Evolutionary conservation across 179 eudicot genomes (phyloP), one percentile per base, ranked within the genome.

Genomic region (Sideroxylon spinosum): DNA sequence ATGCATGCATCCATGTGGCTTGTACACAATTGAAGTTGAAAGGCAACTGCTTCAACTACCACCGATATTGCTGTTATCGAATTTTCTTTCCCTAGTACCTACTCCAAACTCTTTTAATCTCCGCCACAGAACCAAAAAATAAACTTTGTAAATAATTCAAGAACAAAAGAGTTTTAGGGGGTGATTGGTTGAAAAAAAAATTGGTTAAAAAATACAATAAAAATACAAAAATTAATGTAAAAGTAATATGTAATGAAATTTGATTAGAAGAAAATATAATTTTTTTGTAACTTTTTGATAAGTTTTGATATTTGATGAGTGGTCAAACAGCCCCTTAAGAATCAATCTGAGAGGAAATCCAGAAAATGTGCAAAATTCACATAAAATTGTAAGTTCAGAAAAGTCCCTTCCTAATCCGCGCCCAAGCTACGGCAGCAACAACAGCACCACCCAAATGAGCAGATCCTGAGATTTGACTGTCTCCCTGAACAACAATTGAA

Each of bases 361-460:
- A 9, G 55, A 23, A 74, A 74, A n/a, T 20, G 32, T n/a, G 14
- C 32, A 32, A 75, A 28, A 56, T 32, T 50, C 66, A 56, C 16
- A 17, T 25, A 29, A 64, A 61, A 53, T 16, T 28, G 4, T 11
- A 4, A 63, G 76, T 63, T 79, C 81, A 82, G 82, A 89, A 88
- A 46, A 85, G 87, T 9, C 91, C 76, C 80, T 83, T 85, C 78
- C 84, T 87, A 12, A 84, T 50, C 17, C 78, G 84, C 7, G 86
- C 83, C 97, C 95, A 93, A 50, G 95, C 89, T 48, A 88, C 12
- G 13, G 90, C 95, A 44, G 97, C 97, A 79, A 93, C 95, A 11
- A 85, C 80, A 29, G 93, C 98, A 62, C 98, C 98, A 60, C 98
- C 98, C 84, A 93, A 82, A 77, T 92, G 97, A 72, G 93, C 92